A percentile compares a stretch with the other conserved stretches of the same genome.
These are phyloP conservation scores for Pythium aristosporum DNA, from an alignment of 352 stramenopile species.

Conservation along the genomic window DNA sequence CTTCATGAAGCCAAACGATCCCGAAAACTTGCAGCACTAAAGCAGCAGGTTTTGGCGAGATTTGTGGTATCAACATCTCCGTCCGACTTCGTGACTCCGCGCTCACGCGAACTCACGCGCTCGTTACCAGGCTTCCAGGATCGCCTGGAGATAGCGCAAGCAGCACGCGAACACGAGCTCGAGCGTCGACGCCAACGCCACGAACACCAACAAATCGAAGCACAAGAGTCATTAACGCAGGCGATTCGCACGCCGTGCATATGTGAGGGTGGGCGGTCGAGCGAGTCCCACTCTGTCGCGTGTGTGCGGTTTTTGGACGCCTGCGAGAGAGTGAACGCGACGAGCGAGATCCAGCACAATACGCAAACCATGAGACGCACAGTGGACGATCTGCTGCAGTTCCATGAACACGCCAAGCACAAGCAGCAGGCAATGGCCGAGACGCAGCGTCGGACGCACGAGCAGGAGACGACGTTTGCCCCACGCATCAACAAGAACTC, in stretches of 20 bases:
- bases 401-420: constrained; percentile 42
- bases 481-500: constrained; percentile 52
- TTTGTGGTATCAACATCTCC: neutral
- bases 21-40: constrained; percentile 2
- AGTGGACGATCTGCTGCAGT: constrained; percentile 53
- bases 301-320: constrained; percentile 56
- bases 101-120: constrained; percentile 38
- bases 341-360: constrained; percentile 48
- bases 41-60: neutral
- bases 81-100: constrained; percentile 39
- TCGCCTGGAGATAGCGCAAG: constrained; percentile 19
- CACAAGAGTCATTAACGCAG: neutral
- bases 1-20: constrained; percentile 12
- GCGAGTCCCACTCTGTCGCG: constrained; percentile 30
- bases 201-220: neutral
- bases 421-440: constrained; percentile 37
- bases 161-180: constrained; percentile 21
- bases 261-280: constrained; percentile 7
- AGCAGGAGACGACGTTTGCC: constrained; percentile 43
- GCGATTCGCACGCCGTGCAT: constrained; percentile 12
- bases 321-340: constrained; percentile 50
- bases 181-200: neutral
- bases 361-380: constrained; percentile 49
- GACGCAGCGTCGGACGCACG: constrained; percentile 31
- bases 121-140: constrained; percentile 42